Percentiles rank a stretch among this genome's conserved stretches.
These are phyloP conservation scores for Lodderomyces margitis DNA, from an alignment of 1,139 yeast species.

Conservation along the genomic window DNA sequence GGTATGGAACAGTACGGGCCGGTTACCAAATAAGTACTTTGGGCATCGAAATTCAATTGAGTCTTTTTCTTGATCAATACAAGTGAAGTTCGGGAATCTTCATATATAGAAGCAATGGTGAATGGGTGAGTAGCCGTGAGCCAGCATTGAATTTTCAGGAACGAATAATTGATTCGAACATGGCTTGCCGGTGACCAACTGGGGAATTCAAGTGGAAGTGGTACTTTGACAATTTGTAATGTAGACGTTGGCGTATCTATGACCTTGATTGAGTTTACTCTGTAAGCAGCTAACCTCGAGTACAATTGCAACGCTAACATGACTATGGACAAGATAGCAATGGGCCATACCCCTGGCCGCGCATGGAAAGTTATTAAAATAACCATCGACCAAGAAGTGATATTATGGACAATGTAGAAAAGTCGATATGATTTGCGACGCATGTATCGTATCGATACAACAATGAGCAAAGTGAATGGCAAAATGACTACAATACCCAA, in stretches of 20 bases:
- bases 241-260: slow-evolving; percentile 18
- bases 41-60: slow-evolving; percentile 18
- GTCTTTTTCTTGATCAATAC: slow-evolving; percentile 25
- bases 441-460: slow-evolving; percentile 50
- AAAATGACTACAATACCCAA: slow-evolving; percentile 58
- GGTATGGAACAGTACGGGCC: slow-evolving; percentile 32
- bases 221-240: slow-evolving; percentile 26
- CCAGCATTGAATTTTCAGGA: slow-evolving; percentile 21
- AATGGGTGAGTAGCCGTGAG: slow-evolving; percentile 41
- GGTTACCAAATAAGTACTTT: slow-evolving; percentile 20
- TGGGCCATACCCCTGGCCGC: slow-evolving; percentile 37
- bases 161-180: slow-evolving; percentile 26
- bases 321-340: slow-evolving; percentile 20
- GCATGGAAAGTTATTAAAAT: slow-evolving; percentile 39
- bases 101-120: slow-evolving; percentile 24
- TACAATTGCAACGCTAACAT: slow-evolving; percentile 26
- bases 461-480: slow-evolving; percentile 40
- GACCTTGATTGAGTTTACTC: slow-evolving; percentile 14
- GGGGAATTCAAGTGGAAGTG: slow-evolving; percentile 27
- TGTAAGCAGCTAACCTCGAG: slow-evolving; percentile 19
- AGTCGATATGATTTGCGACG: slow-evolving; percentile 25
- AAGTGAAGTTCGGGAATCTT: slow-evolving; percentile 16
- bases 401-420: slow-evolving; percentile 38
- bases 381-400: slow-evolving; percentile 30
- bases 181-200: slow-evolving; percentile 37